A percentile compares a stretch with the other conserved stretches of the same genome.
phyloP scores from a whole-genome alignment of 2,329 filamentous ascomycete species.

The Rutstroemia sp. region DNA sequence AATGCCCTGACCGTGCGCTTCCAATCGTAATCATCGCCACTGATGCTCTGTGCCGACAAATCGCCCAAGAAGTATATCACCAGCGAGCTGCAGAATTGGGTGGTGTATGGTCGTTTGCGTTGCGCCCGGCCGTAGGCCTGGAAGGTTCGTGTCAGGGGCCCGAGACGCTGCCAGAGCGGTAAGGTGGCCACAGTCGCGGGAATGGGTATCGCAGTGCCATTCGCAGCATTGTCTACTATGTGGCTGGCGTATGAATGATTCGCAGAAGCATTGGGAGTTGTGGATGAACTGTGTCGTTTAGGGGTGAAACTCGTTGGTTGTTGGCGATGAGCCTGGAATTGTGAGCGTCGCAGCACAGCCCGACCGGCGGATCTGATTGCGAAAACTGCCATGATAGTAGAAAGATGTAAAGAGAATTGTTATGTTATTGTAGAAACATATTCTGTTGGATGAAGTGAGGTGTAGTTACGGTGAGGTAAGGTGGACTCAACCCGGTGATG shows the following conservation, averaged over 20 bases:
- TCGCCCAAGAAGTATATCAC: slow-evolving; percentile 76
- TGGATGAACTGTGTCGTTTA: slow-evolving; percentile 16
- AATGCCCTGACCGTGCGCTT: slow-evolving; percentile 63
- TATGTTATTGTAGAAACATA: not conserved
- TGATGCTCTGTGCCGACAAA: slow-evolving; percentile 65
- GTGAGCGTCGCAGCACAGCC: slow-evolving; percentile 17
- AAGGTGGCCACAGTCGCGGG: slow-evolving; percentile 34
- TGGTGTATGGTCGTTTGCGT: slow-evolving; percentile 64
- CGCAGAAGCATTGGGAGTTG: slow-evolving; percentile 10
- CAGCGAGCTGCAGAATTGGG: slow-evolving; percentile 68
- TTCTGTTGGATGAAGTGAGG: not conserved
- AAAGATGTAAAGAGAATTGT: not conserved
- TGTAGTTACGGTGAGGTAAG: too few relatives aligned
- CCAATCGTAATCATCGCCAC: slow-evolving; percentile 57
- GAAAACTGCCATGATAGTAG: slow-evolving; percentile 18
- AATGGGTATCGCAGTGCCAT: slow-evolving; percentile 34
- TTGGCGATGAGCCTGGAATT: slow-evolving; percentile 11
- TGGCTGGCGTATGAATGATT: slow-evolving; percentile 10
- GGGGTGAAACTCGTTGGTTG: slow-evolving; percentile 13
- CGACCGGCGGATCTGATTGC: slow-evolving; percentile 17
- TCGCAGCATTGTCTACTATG: slow-evolving; percentile 16
- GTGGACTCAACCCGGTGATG: too few relatives aligned
- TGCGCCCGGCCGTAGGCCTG: slow-evolving; percentile 64
- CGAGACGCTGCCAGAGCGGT: slow-evolving; percentile 48
- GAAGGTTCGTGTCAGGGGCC: slow-evolving; percentile 45